Percentiles rank a stretch among this genome's conserved stretches.
These are phyloP conservation scores for Adansonia madagascariensis DNA, from an alignment of 441 rosid species.

Conservation along the genomic window DNA sequence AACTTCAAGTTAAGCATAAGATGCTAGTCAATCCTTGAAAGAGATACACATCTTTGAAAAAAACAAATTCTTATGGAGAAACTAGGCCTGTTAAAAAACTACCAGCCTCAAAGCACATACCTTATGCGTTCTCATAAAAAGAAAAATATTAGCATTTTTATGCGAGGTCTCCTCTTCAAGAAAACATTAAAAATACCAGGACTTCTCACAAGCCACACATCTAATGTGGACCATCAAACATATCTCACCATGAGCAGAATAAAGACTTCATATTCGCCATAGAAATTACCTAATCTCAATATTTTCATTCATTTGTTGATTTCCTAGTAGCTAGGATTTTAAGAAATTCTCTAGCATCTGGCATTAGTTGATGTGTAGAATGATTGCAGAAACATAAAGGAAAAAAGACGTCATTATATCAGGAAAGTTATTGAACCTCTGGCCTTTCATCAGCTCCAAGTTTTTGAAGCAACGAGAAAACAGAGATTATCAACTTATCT, in stretches of 20 bases:
- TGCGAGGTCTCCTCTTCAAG: conserved; percentile 16
- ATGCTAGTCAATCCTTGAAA: conserved; percentile 8
- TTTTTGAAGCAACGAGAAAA: conserved; percentile 90
- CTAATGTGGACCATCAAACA: conserved; percentile 12
- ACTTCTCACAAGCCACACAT: neutral
- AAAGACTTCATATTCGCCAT: neutral
- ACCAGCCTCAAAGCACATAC: neutral
- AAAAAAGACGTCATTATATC: conserved; percentile 22
- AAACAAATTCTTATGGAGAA: conserved; percentile 8
- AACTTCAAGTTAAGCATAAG: neutral
- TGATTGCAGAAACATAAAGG: conserved; percentile 8
- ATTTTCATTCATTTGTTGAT: conserved; percentile 3
- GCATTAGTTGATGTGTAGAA: conserved; percentile 22
- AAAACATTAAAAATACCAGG: neutral
- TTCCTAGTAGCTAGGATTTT: conserved; percentile 8
- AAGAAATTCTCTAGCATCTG: neutral
- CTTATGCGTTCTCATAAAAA: neutral
- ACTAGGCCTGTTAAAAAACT: neutral
- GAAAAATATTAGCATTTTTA: neutral
- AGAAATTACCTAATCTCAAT: conserved; percentile 8
- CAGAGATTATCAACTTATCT: conserved; percentile 78
- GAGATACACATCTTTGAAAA: neutral
- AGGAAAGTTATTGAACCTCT: conserved; percentile 63
- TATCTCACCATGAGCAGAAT: neutral
- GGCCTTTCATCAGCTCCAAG: conserved; percentile 98